Base-by-base conservation (phyloP, 2,329 filamentous ascomycete species). In the Epichloe amarillans region DNA sequence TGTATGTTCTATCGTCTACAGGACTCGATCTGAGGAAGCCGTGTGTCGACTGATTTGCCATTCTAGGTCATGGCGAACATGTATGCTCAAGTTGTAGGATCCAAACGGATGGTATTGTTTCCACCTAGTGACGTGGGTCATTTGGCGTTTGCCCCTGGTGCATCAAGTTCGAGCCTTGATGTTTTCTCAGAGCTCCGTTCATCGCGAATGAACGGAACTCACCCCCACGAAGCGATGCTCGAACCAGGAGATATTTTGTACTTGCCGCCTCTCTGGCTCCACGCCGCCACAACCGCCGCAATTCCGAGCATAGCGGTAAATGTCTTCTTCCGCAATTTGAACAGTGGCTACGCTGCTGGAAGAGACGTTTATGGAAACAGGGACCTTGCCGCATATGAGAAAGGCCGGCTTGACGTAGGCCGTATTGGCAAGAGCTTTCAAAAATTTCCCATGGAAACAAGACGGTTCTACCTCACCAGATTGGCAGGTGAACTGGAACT, bases 361-460 rank as follows among this genome's bases (percentile, higher is more conserved):
- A 77, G 82, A 56, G 89, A 95, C 63, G 84, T 95, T 0, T 95
- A 95, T 62, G 89, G 87, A 1, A 95, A 95, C 62, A 75, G 88
- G 39, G 90, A 95, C 65, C 65, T 95, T 47, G 83, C 84, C 39
- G 85, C 84, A 1, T 95, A 94, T 62, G 88, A 95, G 63, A 88
- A 86, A 59, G 86, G 85, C 0, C 75, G 89, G 49, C 75, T 78
- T 55, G 86, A 91, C 58, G 67, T 94, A 5, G 73, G 77, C 43
- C 83, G 79, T 57, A 82, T 95, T 26, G 67, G 70, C 0, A 79
- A 74, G 53, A 72, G 72, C 2, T 88, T 91, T 61, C 74, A 76
- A 39, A 77, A 72, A 10, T 56, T 91, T 30, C 84, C 87, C 3
- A 63, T 66, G 26, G 82, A 85, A 57, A 76, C 86, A 53, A 74